Base-by-base conservation (phyloP, 2,329 filamentous ascomycete species). In the Chrysosphaeria jannelii region DNA sequence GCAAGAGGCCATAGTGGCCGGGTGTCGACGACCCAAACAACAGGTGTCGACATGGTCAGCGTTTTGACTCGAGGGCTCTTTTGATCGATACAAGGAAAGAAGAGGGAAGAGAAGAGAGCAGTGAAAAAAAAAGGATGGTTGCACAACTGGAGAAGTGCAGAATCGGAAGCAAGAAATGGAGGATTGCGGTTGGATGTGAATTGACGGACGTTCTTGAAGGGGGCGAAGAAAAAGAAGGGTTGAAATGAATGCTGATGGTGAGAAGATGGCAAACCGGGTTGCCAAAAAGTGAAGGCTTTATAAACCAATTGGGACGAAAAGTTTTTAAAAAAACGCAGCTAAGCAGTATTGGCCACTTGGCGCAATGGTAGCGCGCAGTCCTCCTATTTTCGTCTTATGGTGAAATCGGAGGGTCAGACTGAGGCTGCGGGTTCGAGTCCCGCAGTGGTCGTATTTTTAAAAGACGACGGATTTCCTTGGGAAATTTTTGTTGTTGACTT, bases 21-120 rank as follows among this genome's bases (percentile, higher is more conserved):
- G 4, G 62, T 67, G 40, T 68, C 61, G 18, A 68, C 41, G 26
- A 63, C 43, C 56, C 61, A 67, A 41, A 63, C 57, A 28, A 62
- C 44, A 23, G 64, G 42, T 22, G 42, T 36, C 2, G 45, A 41
- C 20, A 16, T 18, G 5, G 17, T 13, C 6, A 27, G 23, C 17
- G 22, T 16, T 3, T 28, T n/a, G n/a, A n/a, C n/a, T n/a, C 10
- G 10, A 28, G 17, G 8, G 19, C 13, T 6, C 30, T 19, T 28
- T 30, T 31, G 11, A 10, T 19, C 2, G 13, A 6, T 5, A 13
- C 7, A 6, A 6, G 3, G 6, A 22, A 3, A 14, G 17, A 18
- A 15, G 13, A 5, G 15, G 6, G 1, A 5, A 23, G n/a, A n/a
- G n/a, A 16, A 4, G 13, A 13, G 16, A 25, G 17, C 17, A 14